Evolutionary conservation across 2,329 filamentous ascomycete species (phyloP).

Genomic region (Sarocladiaceae sp.): DNA sequence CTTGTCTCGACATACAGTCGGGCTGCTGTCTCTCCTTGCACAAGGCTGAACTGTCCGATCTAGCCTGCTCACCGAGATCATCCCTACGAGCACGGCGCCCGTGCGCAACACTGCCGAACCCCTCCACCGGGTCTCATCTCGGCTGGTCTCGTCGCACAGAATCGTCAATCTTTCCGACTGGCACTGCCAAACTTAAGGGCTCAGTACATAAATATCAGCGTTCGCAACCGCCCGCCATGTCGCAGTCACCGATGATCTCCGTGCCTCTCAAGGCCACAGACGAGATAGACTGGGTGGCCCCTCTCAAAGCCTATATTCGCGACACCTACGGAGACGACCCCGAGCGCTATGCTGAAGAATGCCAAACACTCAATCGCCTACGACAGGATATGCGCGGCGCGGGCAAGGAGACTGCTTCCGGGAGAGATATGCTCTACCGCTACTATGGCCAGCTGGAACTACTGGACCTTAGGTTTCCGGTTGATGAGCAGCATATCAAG

Average conservation of each 20-base stretch:
- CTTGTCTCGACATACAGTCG: neutral
- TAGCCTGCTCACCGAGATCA: neutral
- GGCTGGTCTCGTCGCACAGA: constrained; percentile 6
- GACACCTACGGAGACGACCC: constrained; percentile 94
- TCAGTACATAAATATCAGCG: neutral
- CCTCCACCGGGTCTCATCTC: neutral
- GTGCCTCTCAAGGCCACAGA: constrained; percentile 89
- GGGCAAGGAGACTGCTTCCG: constrained; percentile 91
- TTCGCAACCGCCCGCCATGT: constrained; percentile 42
- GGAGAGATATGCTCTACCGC: constrained; percentile 86
- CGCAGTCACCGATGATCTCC: constrained; percentile 91
- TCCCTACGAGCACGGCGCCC: neutral
- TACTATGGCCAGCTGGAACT: constrained; percentile 98
- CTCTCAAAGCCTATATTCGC: constrained; percentile 88
- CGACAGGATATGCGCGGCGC: constrained; percentile 98
- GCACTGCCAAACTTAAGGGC: too few relatives aligned
- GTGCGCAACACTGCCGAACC: neutral
- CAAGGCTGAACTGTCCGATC: neutral
- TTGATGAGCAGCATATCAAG: constrained; percentile 98
- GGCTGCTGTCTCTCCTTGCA: neutral
- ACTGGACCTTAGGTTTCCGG: constrained; percentile 87
- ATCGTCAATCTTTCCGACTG: too few relatives aligned
- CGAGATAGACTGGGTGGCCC: constrained; percentile 96
- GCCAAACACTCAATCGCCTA: constrained; percentile 84
- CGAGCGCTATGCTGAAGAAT: constrained; percentile 92